A percentile compares a stretch with the other conserved stretches of the same genome.
Conservation (phyloP, 108 stramenopile species). For the Cyclostephanos tholiformis region DNA sequence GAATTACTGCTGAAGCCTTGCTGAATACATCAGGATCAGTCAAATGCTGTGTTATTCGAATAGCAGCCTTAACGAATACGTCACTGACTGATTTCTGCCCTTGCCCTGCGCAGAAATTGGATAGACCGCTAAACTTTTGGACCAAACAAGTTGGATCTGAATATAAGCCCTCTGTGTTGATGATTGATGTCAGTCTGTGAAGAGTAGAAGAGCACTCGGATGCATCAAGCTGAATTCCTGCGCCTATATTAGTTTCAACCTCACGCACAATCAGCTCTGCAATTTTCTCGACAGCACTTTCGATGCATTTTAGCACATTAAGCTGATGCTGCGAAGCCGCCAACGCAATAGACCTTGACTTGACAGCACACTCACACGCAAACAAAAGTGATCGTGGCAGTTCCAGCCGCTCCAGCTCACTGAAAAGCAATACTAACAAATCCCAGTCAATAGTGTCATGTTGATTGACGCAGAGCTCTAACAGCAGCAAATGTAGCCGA, state of each 20-base stretch:
- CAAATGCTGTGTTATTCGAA: slow-evolving; percentile 29
- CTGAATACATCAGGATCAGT: slow-evolving; percentile 24
- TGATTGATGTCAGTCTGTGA: slow-evolving; percentile 27
- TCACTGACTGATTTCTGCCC: slow-evolving; percentile 11
- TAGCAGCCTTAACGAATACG: slow-evolving; percentile 22
- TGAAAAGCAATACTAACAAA: slow-evolving; percentile 56
- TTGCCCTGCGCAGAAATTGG: slow-evolving; percentile 8
- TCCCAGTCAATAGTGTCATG: slow-evolving; percentile 53
- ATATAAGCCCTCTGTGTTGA: slow-evolving; percentile 12
- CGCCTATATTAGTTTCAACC: slow-evolving; percentile 7
- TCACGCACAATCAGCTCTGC: slow-evolving; percentile 21
- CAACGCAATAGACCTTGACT: slow-evolving; percentile 31
- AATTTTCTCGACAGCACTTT: slow-evolving; percentile 23
- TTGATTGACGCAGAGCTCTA: slow-evolving; percentile 72
- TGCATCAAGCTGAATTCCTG: slow-evolving; percentile 22
- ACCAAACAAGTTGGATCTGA: slow-evolving; percentile 19
- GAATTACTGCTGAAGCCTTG: slow-evolving; percentile 10
- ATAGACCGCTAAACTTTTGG: slow-evolving; percentile 15
- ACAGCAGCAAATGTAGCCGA: slow-evolving; percentile 68
- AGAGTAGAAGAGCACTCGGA: slow-evolving; percentile 26
- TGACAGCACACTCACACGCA: slow-evolving; percentile 61
- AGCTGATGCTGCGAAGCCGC: slow-evolving; percentile 19
- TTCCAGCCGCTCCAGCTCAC: slow-evolving; percentile 52
- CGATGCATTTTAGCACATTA: slow-evolving; percentile 31
- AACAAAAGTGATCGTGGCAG: slow-evolving; percentile 71